Evolutionary conservation across 495 filamentous ascomycete genomes (phyloP).

Genomic region (Penicillium cataractarum): DNA sequence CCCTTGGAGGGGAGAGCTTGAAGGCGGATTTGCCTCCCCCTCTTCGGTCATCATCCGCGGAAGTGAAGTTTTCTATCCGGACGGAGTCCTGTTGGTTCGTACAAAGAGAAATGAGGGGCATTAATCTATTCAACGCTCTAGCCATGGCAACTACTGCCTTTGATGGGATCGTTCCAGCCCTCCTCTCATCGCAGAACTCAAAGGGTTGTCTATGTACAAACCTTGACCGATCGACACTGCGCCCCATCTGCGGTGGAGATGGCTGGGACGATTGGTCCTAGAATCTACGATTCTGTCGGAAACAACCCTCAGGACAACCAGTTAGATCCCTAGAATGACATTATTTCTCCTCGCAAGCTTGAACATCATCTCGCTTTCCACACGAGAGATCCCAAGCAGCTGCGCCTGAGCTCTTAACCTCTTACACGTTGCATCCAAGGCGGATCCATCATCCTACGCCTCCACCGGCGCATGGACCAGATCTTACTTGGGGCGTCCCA

Average conservation of each 20-base stretch:
- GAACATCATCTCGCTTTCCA: neutral
- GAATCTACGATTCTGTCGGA: slow-evolving; percentile 33
- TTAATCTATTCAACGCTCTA: neutral
- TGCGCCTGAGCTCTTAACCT: neutral
- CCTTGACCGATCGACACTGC: slow-evolving; percentile 36
- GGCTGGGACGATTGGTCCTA: slow-evolving; percentile 36
- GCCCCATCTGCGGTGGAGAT: slow-evolving; percentile 31
- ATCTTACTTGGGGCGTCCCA: slow-evolving; percentile 1
- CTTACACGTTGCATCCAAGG: neutral
- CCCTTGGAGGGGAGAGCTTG: neutral
- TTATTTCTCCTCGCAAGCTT: neutral
- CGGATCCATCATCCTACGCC: neutral
- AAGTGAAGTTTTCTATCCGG: neutral
- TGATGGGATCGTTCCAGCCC: neutral
- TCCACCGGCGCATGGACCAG: slow-evolving; percentile 11
- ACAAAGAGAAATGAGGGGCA: neutral
- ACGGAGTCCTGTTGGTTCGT: neutral
- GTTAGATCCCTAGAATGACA: slow-evolving; percentile 4
- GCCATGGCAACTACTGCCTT: neutral
- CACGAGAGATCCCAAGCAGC: neutral
- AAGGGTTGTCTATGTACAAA: slow-evolving; percentile 1
- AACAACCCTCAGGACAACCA: slow-evolving; percentile 15
- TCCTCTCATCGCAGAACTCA: neutral
- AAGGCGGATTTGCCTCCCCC: neutral
- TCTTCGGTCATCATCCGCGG: neutral